Evolutionary conservation across 2,329 filamentous ascomycete genomes (phyloP).

Genomic region (Sporothrix schenckii): DNA sequence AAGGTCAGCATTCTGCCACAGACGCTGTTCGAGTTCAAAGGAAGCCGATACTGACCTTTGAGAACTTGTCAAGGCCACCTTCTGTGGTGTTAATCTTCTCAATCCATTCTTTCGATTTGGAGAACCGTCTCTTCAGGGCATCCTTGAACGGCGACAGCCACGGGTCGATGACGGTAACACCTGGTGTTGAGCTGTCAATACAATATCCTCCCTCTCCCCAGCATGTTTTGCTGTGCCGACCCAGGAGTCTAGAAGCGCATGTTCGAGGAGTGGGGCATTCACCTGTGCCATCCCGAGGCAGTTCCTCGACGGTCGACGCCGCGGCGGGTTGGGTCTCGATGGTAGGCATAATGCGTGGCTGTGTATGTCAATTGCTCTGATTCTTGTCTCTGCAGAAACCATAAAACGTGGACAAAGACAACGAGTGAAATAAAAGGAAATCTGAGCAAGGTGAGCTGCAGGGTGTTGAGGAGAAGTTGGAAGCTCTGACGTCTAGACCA

Average conservation of each 20-base stretch:
- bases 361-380: slow-evolving; percentile 11
- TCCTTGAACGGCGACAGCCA: slow-evolving; percentile 86
- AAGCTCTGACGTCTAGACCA: slow-evolving; percentile 26
- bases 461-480: slow-evolving; percentile 25
- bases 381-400: background rate
- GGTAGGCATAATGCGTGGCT: slow-evolving; percentile 24
- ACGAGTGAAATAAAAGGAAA: slow-evolving; percentile 4
- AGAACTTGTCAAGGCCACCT: slow-evolving; percentile 90
- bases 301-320: slow-evolving; percentile 27
- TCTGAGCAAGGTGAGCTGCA: slow-evolving; percentile 5
- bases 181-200: slow-evolving; percentile 49
- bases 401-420: background rate
- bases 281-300: slow-evolving; percentile 36
- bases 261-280: slow-evolving; percentile 24
- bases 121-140: slow-evolving; percentile 73
- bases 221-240: background rate
- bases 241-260: slow-evolving; percentile 9
- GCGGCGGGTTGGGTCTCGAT: slow-evolving; percentile 4
- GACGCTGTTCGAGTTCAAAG: background rate
- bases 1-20: background rate
- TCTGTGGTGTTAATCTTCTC: slow-evolving; percentile 79
- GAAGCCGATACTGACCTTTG: slow-evolving; percentile 59
- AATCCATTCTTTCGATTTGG: slow-evolving; percentile 84
- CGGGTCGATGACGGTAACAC: slow-evolving; percentile 83
- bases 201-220: background rate